Percentiles rank a stretch among this genome's conserved stretches.
Evolutionary conservation across 768 basidiomycete genomes (phyloP).

Genomic region (Hericium alpestre): DNA sequence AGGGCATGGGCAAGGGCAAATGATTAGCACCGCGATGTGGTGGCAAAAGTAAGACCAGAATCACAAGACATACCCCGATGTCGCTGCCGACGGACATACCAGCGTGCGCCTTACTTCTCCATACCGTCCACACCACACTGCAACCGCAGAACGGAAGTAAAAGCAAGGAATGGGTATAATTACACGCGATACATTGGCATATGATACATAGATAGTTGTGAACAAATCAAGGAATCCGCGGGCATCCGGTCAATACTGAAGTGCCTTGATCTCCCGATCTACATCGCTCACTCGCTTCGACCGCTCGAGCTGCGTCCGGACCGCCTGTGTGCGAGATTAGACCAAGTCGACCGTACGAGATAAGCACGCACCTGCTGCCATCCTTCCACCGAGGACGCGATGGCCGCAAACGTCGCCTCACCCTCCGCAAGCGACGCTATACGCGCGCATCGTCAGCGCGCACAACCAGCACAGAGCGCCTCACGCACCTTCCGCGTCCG

Average conservation of each 20-base stretch:
- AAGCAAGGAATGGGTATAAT: no score
- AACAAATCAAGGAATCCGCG: no score
- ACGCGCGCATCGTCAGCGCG: background rate
- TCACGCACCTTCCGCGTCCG: slow-evolving; percentile 16
- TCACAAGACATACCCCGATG: no score
- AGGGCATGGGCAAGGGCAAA: no score
- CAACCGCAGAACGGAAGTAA: no score
- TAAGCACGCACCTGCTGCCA: slow-evolving; percentile 38
- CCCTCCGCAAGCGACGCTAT: slow-evolving; percentile 17
- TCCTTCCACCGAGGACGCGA: slow-evolving; percentile 33
- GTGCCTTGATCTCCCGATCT: background rate
- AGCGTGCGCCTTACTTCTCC: no score
- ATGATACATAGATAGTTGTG: no score
- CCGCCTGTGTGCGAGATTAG: background rate
- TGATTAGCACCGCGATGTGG: no score
- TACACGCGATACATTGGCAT: no score
- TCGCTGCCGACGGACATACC: no score
- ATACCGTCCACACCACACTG: no score
- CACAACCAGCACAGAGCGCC: background rate
- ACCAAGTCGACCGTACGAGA: background rate
- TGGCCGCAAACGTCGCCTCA: slow-evolving; percentile 21
- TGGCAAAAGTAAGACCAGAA: no score
- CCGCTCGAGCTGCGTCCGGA: background rate
- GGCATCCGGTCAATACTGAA: background rate
- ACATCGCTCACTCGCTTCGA: background rate